A percentile compares a stretch with the other conserved stretches of the same genome.
Evolutionary conservation across 2,329 filamentous ascomycete genomes (phyloP).

Genomic region (Talaromyces islandicus): DNA sequence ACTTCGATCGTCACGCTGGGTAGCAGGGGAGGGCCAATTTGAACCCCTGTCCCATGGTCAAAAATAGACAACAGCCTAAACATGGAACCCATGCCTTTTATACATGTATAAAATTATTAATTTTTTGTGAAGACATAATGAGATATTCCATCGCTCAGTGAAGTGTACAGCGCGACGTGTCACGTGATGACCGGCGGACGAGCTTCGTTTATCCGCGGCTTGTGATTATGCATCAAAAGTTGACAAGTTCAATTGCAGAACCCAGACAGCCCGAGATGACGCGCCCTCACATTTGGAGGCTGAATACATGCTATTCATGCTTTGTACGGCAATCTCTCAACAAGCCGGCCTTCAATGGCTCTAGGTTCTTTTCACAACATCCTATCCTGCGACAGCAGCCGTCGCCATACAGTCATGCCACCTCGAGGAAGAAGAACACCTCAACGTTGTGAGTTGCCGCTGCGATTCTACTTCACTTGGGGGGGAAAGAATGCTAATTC

Average conservation of each 20-base stretch:
- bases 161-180: not conserved
- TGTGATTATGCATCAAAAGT: not conserved
- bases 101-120: too few species aligned
- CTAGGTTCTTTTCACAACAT: conserved; percentile 29
- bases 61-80: too few species aligned
- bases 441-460: conserved; percentile 45
- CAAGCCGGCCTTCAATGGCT: conserved; percentile 13
- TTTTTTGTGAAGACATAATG: too few species aligned
- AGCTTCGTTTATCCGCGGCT: not conserved
- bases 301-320: not conserved
- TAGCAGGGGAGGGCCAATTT: too few species aligned
- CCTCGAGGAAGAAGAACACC: conserved; percentile 44
- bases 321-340: conserved; percentile 8
- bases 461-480: not conserved
- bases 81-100: too few species aligned
- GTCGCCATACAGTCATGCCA: conserved; percentile 27
- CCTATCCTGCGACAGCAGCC: conserved; percentile 20
- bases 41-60: too few species aligned
- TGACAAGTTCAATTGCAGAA: not conserved
- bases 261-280: not conserved
- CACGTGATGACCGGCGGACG: not conserved
- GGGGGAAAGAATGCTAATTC: not conserved
- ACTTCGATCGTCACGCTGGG: too few species aligned
- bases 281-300: not conserved
- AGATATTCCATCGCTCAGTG: too few species aligned